These are phyloP conservation scores for Monosporascus sp. DNA, from an alignment of 2,329 filamentous ascomycete species.

Conservation along the genomic window DNA sequence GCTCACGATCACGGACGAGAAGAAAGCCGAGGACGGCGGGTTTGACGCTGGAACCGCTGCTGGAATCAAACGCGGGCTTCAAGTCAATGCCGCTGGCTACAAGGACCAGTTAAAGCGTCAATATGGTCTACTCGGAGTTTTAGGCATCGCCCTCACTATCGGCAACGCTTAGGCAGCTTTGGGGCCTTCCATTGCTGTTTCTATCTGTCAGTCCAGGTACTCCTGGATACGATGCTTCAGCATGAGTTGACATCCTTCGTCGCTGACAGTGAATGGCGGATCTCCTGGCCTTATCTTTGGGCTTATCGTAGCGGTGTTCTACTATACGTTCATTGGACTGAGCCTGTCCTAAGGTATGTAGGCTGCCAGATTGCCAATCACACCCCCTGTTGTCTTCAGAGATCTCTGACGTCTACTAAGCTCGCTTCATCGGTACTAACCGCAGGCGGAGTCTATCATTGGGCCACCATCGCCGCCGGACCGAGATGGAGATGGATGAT, in stretches of 20 bases:
- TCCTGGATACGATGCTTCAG: not conserved
- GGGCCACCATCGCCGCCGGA: constrained; percentile 54
- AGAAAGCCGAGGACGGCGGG: too few species aligned
- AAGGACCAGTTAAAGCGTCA: constrained; percentile 58
- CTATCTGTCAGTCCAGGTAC: constrained; percentile 32
- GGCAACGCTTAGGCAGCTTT: constrained; percentile 62
- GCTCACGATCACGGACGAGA: too few species aligned
- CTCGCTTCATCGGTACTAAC: constrained; percentile 57
- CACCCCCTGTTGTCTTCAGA: not conserved
- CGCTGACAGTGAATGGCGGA: constrained; percentile 33
- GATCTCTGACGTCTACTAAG: constrained; percentile 23
- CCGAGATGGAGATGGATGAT: constrained; percentile 46
- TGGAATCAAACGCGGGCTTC: not conserved
- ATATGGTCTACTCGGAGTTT: constrained; percentile 54
- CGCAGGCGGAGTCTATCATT: constrained; percentile 55
- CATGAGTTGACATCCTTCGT: not conserved
- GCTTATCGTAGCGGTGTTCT: constrained; percentile 34
- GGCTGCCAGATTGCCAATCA: not conserved
- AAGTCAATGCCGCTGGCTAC: constrained; percentile 61
- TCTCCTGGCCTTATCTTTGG: constrained; percentile 37
- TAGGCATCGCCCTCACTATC: constrained; percentile 54
- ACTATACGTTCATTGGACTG: constrained; percentile 37
- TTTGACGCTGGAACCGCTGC: too few species aligned
- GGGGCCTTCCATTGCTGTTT: constrained; percentile 54
- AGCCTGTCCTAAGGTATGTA: constrained; percentile 35